Evolutionary conservation across 768 basidiomycete genomes (phyloP), one percentile per base, ranked within the genome.

Genomic region (Mycena epipterygia): DNA sequence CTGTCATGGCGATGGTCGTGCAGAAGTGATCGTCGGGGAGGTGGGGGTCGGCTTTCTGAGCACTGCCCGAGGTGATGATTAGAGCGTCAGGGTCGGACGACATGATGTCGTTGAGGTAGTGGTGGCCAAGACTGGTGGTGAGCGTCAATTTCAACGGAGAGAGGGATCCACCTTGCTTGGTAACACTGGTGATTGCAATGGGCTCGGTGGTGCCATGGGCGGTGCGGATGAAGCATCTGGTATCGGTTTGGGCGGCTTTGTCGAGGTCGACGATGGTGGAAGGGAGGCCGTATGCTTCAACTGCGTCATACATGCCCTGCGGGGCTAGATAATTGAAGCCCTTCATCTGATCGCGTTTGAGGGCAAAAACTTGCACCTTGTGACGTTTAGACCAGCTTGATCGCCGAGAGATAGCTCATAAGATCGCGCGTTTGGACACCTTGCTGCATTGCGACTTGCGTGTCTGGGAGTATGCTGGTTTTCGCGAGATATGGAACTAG

Each of bases 271-370:
- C 66, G 35, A 81, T 77, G 0, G 74, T n/a, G 1, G 14, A 1
- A 0, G 79, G 79, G 0, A 81, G 73, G 16, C 76, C 74, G 61
- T 80, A 80, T 0, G 79, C 78, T 0, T 37, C 29, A 1, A 81
- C 41, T 3, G 79, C 79, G 66, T 81, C 79, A 52, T 81, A 80
- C 64, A 81, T 79, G 0, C 80, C 79, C 62, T 79, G 37, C 0
- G 79, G 80, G 14, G 56, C 53, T 0, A 82, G 70, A 37, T 71
- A 67, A 35, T 80, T 79, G 59, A 81, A 81, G 0, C 80, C 80
- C 51, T 81, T 81, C 74, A 71, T 79, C 37, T 82, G 79, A 46
- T 81, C 79, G 0, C 76, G 68, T 60, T 79, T 67, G n/a, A 80
- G 39, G 0, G 71, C 71, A 49, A 70, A 80, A 1, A 80, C 25